These are phyloP conservation scores for Mycena floridula DNA, from an alignment of 768 basidiomycete species.

Conservation along the genomic window DNA sequence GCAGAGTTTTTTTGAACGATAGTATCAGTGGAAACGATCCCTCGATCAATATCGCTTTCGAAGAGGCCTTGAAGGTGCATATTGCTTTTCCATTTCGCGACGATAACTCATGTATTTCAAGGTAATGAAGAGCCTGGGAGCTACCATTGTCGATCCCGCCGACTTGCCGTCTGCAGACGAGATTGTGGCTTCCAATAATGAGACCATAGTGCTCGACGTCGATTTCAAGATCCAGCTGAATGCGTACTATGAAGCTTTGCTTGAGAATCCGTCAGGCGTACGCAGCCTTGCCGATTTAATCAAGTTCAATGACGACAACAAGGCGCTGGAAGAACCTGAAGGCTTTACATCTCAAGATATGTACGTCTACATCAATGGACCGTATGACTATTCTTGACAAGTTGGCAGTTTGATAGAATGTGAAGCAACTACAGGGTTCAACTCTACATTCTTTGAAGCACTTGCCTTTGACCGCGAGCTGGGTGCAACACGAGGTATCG, in stretches of 20 bases:
- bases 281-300: conserved; percentile 52
- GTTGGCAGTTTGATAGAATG: conserved; percentile 27
- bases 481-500: conserved; percentile 47
- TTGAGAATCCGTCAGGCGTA: conserved; percentile 51
- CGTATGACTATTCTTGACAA: background rate
- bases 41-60: conserved; percentile 31
- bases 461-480: conserved; percentile 39
- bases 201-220: conserved; percentile 44
- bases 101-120: too few relatives aligned
- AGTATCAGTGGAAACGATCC: conserved; percentile 26
- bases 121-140: conserved; percentile 34
- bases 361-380: conserved; percentile 21
- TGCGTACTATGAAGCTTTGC: conserved; percentile 37
- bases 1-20: conserved; percentile 29
- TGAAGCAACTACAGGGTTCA: conserved; percentile 33
- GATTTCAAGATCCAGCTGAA: conserved; percentile 65
- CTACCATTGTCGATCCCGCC: conserved; percentile 55
- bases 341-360: conserved; percentile 32
- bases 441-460: conserved; percentile 37
- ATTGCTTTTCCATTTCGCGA: too few relatives aligned
- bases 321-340: conserved; percentile 39
- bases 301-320: conserved; percentile 46
- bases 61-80: conserved; percentile 29
- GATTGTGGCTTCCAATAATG: conserved; percentile 41
- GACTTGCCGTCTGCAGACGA: conserved; percentile 53